Evolutionary conservation across 345 rosid species (phyloP).

Genomic region (Combretum micranthum): DNA sequence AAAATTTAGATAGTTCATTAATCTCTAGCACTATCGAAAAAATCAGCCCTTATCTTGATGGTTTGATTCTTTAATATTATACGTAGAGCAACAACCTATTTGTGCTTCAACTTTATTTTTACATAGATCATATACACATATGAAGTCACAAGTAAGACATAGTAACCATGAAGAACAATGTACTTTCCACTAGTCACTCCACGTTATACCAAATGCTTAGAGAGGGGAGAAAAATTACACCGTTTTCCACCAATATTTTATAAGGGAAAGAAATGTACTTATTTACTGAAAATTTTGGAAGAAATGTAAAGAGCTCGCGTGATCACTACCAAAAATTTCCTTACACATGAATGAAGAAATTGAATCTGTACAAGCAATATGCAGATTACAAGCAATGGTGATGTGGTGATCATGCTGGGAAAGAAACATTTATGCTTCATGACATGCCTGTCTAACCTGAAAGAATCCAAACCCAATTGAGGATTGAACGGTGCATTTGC

Average conservation of each 20-base stretch:
- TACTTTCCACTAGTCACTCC: slow-evolving; percentile 5
- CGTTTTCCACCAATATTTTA: too few relatives aligned
- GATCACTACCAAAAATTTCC: slow-evolving; percentile 45
- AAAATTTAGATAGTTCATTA: too few relatives aligned
- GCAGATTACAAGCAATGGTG: slow-evolving; percentile 13
- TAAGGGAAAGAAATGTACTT: too few relatives aligned
- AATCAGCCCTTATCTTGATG: too few relatives aligned
- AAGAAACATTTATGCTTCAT: slow-evolving; percentile 20
- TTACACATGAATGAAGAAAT: slow-evolving; percentile 84
- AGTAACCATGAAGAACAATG: too few relatives aligned
- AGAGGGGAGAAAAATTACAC: slow-evolving; percentile 9
- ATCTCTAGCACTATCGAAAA: too few relatives aligned
- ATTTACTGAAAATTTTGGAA: too few relatives aligned
- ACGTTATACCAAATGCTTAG: slow-evolving; percentile 9
- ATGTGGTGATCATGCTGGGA: slow-evolving; percentile 4
- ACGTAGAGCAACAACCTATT: too few relatives aligned
- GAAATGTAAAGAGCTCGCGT: slow-evolving; percentile 1
- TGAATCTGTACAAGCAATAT: slow-evolving; percentile 66
- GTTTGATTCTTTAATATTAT: too few relatives aligned
- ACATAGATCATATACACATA: too few relatives aligned
- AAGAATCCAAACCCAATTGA: slow-evolving; percentile 40
- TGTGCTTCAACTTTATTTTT: too few relatives aligned
- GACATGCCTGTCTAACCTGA: slow-evolving; percentile 39
- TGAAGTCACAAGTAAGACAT: too few relatives aligned
- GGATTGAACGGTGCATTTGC: slow-evolving; percentile 11